A percentile compares a stretch with the other conserved stretches of the same genome.
Conservation (phyloP, 2,329 filamentous ascomycete species). For the Fusarium anthophilum region DNA sequence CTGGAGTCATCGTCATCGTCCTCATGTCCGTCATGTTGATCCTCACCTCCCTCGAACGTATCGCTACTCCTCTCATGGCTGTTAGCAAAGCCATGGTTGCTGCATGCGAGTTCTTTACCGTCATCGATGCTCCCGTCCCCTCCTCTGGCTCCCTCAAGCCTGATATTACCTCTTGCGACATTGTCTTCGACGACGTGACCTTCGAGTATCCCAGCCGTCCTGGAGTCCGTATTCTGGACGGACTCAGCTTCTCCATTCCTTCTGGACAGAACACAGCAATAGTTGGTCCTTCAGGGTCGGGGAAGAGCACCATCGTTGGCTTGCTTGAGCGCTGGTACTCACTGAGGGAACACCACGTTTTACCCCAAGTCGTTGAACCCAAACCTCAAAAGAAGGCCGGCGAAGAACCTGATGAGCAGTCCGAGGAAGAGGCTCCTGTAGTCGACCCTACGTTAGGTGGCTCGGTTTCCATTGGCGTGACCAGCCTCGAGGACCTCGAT, state of each 20-base stretch:
- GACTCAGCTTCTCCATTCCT: conserved; percentile 62
- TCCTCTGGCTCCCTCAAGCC: conserved; percentile 35
- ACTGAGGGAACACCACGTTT: conserved; percentile 16
- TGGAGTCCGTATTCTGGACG: conserved; percentile 47
- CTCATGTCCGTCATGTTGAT: conserved; percentile 53
- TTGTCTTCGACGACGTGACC: conserved; percentile 55
- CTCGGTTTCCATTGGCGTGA: not conserved
- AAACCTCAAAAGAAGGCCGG: not conserved
- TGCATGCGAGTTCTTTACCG: conserved; percentile 43
- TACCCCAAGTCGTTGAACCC: conserved; percentile 16
- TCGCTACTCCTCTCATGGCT: conserved; percentile 53
- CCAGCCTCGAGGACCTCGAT: conserved; percentile 27
- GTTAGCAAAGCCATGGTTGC: conserved; percentile 44
- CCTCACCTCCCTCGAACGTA: conserved; percentile 47
- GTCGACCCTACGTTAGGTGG: not conserved
- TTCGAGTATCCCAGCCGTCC: conserved; percentile 38
- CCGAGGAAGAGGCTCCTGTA: not conserved
- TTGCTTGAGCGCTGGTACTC: conserved; percentile 73
- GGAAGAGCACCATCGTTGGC: conserved; percentile 75
- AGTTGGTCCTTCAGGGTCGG: conserved; percentile 73
- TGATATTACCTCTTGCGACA: conserved; percentile 45
- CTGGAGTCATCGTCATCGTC: conserved; percentile 51
- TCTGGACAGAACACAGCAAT: conserved; percentile 73
- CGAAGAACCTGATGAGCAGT: not conserved
- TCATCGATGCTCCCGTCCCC: conserved; percentile 43